Conservation (phyloP, 73 alveolate species). For the Tetrahymena malaccensis region DNA sequence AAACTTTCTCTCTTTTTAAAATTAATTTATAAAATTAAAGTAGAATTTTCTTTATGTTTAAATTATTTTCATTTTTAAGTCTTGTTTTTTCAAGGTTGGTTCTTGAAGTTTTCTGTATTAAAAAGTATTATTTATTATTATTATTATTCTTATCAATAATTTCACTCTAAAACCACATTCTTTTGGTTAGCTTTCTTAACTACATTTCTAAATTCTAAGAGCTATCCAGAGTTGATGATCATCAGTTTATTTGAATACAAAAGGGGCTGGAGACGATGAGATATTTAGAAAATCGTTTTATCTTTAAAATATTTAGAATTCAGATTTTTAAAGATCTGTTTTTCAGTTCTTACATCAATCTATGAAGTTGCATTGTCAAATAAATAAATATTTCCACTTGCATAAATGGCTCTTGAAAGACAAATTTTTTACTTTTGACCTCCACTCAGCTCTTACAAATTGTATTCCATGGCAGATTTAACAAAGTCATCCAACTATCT, state of each 20-base stretch:
- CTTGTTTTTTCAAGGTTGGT: too few species aligned
- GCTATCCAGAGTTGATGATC: not conserved
- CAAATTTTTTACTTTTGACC: not conserved
- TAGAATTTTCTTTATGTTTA: too few species aligned
- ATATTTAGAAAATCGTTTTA: not conserved
- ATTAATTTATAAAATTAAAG: too few species aligned
- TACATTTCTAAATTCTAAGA: not conserved
- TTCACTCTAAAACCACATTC: not conserved
- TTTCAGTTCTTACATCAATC: not conserved
- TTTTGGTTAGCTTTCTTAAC: not conserved
- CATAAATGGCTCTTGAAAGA: not conserved
- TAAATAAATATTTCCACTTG: not conserved
- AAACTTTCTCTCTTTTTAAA: too few species aligned
- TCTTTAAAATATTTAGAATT: not conserved
- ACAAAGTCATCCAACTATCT: not conserved
- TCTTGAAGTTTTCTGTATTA: too few species aligned
- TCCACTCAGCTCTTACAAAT: not conserved
- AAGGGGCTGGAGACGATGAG: not conserved
- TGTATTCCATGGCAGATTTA: not conserved
- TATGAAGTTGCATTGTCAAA: not conserved
- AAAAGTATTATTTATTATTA: too few species aligned
- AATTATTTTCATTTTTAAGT: too few species aligned
- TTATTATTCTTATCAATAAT: too few species aligned
- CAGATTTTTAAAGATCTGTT: not conserved
- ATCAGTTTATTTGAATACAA: not conserved